phyloP scores from a whole-genome alignment of 306 rosid genomes.

The Albizia julibrissin region DNA sequence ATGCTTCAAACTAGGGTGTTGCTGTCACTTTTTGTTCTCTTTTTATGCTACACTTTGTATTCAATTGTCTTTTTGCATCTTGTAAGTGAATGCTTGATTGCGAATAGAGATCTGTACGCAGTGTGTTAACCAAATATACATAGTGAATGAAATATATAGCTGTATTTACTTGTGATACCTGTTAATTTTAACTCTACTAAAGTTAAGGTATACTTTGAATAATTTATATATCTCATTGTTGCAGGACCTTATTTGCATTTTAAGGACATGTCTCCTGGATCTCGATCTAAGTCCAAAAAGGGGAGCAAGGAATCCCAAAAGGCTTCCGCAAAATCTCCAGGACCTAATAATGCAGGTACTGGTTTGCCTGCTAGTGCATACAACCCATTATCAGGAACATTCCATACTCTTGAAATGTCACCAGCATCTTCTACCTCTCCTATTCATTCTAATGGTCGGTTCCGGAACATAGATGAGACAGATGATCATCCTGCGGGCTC shows the following conservation, averaged over 20 bases:
- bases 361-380: conserved; percentile 87
- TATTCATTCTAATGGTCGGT: conserved; percentile 73
- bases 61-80: not conserved
- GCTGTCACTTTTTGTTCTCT: not conserved
- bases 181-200: conserved; percentile 20
- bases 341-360: conserved; percentile 59
- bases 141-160: not conserved
- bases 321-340: conserved; percentile 65
- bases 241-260: conserved; percentile 40
- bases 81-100: not conserved
- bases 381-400: conserved; percentile 89
- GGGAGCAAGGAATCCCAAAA: conserved; percentile 70
- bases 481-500: conserved; percentile 81
- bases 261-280: conserved; percentile 82
- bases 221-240: conserved; percentile 28
- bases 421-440: conserved; percentile 57
- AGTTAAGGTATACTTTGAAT: conserved; percentile 4
- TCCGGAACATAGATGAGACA: conserved; percentile 86
- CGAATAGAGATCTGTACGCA: conserved; percentile 10
- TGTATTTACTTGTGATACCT: not conserved
- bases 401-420: conserved; percentile 71
- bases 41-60: not conserved
- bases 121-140: not conserved
- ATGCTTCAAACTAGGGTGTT: conserved; percentile 2
- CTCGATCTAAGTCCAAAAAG: conserved; percentile 85